Evolutionary conservation across 345 rosid species (phyloP).

Genomic region (Nephelium lappaceum): DNA sequence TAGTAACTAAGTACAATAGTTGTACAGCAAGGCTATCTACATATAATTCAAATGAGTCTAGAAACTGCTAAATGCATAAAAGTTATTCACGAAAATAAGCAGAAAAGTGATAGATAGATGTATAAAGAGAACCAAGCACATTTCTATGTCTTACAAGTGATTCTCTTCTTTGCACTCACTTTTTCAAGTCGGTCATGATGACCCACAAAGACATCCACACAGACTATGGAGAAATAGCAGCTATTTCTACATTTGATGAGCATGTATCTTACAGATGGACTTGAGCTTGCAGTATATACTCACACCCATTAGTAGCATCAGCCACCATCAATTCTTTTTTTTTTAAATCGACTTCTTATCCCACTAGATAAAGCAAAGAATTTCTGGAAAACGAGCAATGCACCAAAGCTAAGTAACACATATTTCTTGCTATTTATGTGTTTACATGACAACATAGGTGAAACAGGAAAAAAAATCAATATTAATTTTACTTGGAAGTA

Average conservation of each 20-base stretch:
- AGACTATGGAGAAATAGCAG: neutral
- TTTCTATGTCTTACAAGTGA: neutral
- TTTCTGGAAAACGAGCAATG: neutral
- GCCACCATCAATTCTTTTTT: neutral
- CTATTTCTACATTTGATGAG: neutral
- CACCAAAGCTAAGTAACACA: neutral
- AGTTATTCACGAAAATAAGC: neutral
- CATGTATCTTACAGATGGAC: neutral
- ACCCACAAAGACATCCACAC: neutral
- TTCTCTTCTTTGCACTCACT: neutral
- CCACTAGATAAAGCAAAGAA: neutral
- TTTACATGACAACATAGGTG: neutral
- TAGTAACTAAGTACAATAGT: neutral
- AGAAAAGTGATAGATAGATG: neutral
- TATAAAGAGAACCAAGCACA: neutral
- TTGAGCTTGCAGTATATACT: neutral
- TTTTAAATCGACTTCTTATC: neutral
- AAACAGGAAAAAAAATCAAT: neutral
- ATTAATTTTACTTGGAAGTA: neutral
- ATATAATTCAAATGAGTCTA: neutral
- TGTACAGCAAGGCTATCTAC: neutral
- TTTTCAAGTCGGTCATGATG: neutral
- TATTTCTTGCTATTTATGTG: neutral
- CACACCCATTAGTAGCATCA: neutral
- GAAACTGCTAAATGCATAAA: neutral